Percentiles rank a stretch among this genome's conserved stretches.
Evolutionary conservation across 768 basidiomycete genomes (phyloP).

Genomic region (Russula brevipes): DNA sequence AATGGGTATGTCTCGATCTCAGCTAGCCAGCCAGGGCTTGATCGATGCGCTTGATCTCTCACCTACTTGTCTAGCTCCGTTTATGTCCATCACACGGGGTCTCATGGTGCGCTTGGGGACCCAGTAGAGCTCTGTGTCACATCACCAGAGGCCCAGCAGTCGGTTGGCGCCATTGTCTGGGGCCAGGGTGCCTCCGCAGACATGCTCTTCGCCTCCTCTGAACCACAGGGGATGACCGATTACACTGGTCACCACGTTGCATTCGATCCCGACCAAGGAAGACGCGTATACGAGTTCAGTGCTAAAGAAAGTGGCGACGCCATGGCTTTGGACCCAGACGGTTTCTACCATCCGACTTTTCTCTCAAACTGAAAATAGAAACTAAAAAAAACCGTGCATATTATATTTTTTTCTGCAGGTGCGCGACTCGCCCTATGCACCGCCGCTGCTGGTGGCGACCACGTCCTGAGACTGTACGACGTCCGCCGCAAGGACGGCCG

Average conservation of each 20-base stretch:
- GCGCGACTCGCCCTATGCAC: slow-evolving; percentile 20
- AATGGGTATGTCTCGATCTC: slow-evolving; percentile 18
- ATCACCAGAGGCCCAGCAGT: slow-evolving; percentile 14
- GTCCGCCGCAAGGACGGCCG: slow-evolving; percentile 11
- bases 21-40: background rate
- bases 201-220: slow-evolving; percentile 24
- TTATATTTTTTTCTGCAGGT: slow-evolving; percentile 1
- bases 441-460: background rate
- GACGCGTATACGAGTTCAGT: slow-evolving; percentile 1
- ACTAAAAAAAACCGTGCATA: background rate
- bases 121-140: slow-evolving; percentile 9
- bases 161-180: slow-evolving; percentile 21
- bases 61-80: slow-evolving; percentile 7
- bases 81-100: slow-evolving; percentile 9
- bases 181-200: slow-evolving; percentile 14
- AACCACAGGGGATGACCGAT: slow-evolving; percentile 13
- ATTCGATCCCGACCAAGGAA: slow-evolving; percentile 18
- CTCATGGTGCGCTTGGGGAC: background rate
- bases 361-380: too few species aligned
- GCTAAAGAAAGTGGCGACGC: slow-evolving; percentile 23
- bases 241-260: slow-evolving; percentile 16
- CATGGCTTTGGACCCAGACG: slow-evolving; percentile 21
- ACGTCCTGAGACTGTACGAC: slow-evolving; percentile 20
- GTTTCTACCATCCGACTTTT: background rate
- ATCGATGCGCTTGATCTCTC: background rate